Percentiles rank a stretch among this genome's conserved stretches.
These are phyloP conservation scores for Pseudonitzschia delicatissima DNA, from an alignment of 108 stramenopile genomes.

Conservation along the genomic window DNA sequence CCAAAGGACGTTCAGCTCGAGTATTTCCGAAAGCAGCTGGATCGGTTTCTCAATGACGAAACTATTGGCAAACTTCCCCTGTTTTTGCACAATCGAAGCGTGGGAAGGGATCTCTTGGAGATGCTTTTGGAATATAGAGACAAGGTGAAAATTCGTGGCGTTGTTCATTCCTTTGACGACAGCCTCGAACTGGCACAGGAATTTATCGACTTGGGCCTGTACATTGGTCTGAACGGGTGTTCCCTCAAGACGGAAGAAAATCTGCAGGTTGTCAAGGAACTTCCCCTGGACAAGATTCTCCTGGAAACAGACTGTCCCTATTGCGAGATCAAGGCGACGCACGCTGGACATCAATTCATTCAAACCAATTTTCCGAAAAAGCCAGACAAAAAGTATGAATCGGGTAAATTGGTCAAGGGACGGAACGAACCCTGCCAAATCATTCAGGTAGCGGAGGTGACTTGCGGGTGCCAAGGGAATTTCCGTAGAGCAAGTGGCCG, in stretches of 20 bases:
- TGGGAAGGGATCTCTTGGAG: slow-evolving; percentile 71
- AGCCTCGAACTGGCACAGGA: slow-evolving; percentile 71
- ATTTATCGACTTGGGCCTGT: slow-evolving; percentile 79
- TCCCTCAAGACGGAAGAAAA: slow-evolving; percentile 90
- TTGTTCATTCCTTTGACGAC: slow-evolving; percentile 92
- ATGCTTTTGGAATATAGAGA: slow-evolving; percentile 42
- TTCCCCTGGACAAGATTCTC: slow-evolving; percentile 83
- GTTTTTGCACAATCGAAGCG: slow-evolving; percentile 94
- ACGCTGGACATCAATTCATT: slow-evolving; percentile 68
- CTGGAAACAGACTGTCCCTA: slow-evolving; percentile 98
- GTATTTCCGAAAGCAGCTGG: slow-evolving; percentile 84
- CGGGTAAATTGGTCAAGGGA: slow-evolving; percentile 75
- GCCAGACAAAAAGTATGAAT: slow-evolving; percentile 80
- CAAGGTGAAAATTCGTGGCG: slow-evolving; percentile 36
- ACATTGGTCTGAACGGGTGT: slow-evolving; percentile 96
- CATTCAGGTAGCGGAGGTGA: slow-evolving; percentile 82
- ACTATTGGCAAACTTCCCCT: slow-evolving; percentile 63
- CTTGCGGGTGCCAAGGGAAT: slow-evolving; percentile 71
- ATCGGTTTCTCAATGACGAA: slow-evolving; percentile 35
- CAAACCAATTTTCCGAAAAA: slow-evolving; percentile 57
- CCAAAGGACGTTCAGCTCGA: slow-evolving; percentile 73
- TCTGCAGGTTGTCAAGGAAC: slow-evolving; percentile 57
- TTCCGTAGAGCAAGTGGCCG: slow-evolving; percentile 54
- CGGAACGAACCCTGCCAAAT: slow-evolving; percentile 89
- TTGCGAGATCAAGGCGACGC: slow-evolving; percentile 81